Evolutionary conservation across 441 rosid genomes (phyloP).

Genomic region (Cnidoscolus chayamansa): DNA sequence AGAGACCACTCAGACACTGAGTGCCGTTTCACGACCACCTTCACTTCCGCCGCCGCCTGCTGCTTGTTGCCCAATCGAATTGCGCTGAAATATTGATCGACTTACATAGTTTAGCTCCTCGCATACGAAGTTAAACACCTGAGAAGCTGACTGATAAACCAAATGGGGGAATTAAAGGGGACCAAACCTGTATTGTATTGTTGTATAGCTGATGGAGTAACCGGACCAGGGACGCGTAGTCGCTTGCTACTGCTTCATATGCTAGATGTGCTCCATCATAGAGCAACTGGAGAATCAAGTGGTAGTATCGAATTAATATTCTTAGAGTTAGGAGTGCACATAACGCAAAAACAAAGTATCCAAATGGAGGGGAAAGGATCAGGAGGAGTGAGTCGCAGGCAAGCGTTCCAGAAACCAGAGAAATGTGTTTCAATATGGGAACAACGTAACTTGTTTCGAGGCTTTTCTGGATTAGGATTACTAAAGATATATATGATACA

Average conservation of each 20-base stretch:
- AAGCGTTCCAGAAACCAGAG: not conserved
- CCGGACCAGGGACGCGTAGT: not conserved
- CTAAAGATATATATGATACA: not conserved
- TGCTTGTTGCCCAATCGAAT: not conserved
- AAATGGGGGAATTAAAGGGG: not conserved
- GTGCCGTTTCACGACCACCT: not conserved
- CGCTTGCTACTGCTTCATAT: not conserved
- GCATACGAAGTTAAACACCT: not conserved
- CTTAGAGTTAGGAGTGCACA: not conserved
- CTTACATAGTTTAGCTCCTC: not conserved
- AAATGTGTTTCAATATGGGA: not conserved
- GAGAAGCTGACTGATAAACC: not conserved
- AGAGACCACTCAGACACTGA: not conserved
- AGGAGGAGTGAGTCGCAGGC: not conserved
- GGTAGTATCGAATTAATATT: not conserved
- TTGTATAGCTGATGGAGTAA: not conserved
- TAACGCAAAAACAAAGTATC: not conserved
- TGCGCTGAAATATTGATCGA: not conserved
- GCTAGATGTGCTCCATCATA: not conserved
- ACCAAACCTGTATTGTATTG: not conserved
- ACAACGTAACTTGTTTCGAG: not conserved
- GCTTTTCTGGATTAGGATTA: not conserved
- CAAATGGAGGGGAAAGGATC: not conserved
- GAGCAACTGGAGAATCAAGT: not conserved
- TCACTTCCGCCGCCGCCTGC: not conserved